Evolutionary conservation across 2,329 filamentous ascomycete species (phyloP).

Genomic region (Pestalotiopsis sp.): DNA sequence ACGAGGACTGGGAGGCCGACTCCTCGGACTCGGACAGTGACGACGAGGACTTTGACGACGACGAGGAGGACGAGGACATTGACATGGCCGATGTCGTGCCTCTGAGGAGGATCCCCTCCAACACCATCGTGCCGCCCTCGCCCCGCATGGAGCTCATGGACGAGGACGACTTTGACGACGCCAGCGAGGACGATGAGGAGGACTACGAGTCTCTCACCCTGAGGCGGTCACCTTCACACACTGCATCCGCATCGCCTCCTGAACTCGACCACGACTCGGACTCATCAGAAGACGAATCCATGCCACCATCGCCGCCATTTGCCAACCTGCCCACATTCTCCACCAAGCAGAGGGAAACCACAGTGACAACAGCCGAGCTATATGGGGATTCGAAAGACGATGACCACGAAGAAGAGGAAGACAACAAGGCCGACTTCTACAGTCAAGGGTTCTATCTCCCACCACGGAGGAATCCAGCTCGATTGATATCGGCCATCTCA

Average conservation of each 20-base stretch:
- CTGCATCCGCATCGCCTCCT: slow-evolving; percentile 63
- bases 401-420: slow-evolving; percentile 33
- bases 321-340: slow-evolving; percentile 61
- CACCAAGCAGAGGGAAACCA: slow-evolving; percentile 54
- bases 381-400: slow-evolving; percentile 31
- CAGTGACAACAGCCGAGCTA: slow-evolving; percentile 31
- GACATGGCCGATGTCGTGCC: slow-evolving; percentile 54
- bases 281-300: slow-evolving; percentile 71
- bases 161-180: slow-evolving; percentile 35
- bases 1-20: slow-evolving; percentile 72
- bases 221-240: slow-evolving; percentile 69
- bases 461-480: slow-evolving; percentile 47
- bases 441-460: slow-evolving; percentile 58
- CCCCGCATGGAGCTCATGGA: slow-evolving; percentile 38
- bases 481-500: slow-evolving; percentile 57
- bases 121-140: slow-evolving; percentile 29
- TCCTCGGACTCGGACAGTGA: slow-evolving; percentile 58
- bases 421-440: slow-evolving; percentile 45
- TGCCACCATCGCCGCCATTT: slow-evolving; percentile 71
- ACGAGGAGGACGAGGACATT: slow-evolving; percentile 45
- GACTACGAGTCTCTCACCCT: slow-evolving; percentile 68
- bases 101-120: slow-evolving; percentile 48
- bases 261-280: slow-evolving; percentile 73
- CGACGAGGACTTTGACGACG: slow-evolving; percentile 46
- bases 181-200: slow-evolving; percentile 48